A percentile compares a stretch with the other conserved stretches of the same genome.
These are phyloP conservation scores for Tuber calosporum DNA, from an alignment of 495 filamentous ascomycete species.

Conservation along the genomic window DNA sequence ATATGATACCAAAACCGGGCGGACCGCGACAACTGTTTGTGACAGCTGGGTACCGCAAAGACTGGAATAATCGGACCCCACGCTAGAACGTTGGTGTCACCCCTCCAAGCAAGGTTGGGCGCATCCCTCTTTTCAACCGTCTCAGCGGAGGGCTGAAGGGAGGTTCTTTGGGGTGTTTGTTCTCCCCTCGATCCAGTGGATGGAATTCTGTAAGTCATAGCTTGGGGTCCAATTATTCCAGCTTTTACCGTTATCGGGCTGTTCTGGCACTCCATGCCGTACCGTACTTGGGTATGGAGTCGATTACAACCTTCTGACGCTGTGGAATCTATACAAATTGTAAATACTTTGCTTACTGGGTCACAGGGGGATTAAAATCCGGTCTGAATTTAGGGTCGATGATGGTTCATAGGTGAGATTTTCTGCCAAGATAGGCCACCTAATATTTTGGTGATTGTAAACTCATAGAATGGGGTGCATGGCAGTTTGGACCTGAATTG, in stretches of 20 bases:
- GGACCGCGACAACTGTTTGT: neutral
- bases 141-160: too few species aligned
- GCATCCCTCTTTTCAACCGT: too few species aligned
- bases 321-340: neutral
- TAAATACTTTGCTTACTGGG: neutral
- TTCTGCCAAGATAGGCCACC: neutral
- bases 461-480: neutral
- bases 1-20: neutral
- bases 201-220: too few species aligned
- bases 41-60: too few species aligned
- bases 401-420: neutral
- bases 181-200: too few species aligned
- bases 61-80: too few species aligned
- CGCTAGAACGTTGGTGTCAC: too few species aligned
- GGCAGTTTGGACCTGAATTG: neutral
- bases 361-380: neutral
- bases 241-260: too few species aligned
- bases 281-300: neutral
- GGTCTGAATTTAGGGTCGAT: neutral
- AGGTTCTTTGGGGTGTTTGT: too few species aligned
- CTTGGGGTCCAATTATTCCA: too few species aligned
- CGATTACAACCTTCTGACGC: neutral
- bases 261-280: neutral
- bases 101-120: too few species aligned
- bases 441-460: neutral